A percentile compares a stretch with the other conserved stretches of the same genome.
Evolutionary conservation across 2,329 filamentous ascomycete species (phyloP).

Genomic region (Pseudogymnoascus sp.): DNA sequence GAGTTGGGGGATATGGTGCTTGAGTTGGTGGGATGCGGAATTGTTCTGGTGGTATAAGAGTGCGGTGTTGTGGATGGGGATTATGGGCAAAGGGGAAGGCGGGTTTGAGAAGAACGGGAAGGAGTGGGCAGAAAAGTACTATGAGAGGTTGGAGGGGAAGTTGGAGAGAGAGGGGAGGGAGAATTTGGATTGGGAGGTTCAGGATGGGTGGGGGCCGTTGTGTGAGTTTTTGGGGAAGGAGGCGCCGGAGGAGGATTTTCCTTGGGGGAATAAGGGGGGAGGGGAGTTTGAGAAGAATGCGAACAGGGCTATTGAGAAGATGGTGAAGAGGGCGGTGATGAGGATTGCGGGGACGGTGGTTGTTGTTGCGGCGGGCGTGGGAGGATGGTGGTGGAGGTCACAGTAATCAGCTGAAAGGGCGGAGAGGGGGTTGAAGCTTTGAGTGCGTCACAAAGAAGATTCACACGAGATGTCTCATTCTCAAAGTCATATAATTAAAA

Average conservation of each 20-base stretch:
- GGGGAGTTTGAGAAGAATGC: background rate
- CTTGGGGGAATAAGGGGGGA: conserved; percentile 26
- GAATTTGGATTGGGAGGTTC: conserved; percentile 28
- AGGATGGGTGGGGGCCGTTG: conserved; percentile 36
- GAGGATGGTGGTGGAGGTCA: background rate
- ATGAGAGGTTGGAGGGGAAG: conserved; percentile 21
- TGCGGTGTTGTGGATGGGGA: conserved; percentile 20
- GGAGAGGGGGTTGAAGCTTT: background rate
- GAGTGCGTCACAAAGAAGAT: too few relatives aligned
- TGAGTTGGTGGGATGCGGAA: conserved; percentile 26
- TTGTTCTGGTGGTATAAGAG: conserved; percentile 15
- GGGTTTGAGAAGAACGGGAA: background rate
- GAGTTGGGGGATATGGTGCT: conserved; percentile 22
- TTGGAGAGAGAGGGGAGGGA: background rate
- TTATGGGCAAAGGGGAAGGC: conserved; percentile 19
- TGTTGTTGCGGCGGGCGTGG: background rate
- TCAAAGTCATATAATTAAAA: background rate
- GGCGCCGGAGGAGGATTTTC: conserved; percentile 29
- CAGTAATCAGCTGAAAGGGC: background rate
- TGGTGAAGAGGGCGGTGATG: background rate
- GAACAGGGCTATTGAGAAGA: background rate
- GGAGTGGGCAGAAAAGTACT: background rate
- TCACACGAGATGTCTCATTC: background rate
- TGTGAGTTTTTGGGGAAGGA: conserved; percentile 33
- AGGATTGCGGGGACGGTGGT: background rate